Conservation (phyloP, 768 basidiomycete genomes). For the Psilocybe sp. region DNA sequence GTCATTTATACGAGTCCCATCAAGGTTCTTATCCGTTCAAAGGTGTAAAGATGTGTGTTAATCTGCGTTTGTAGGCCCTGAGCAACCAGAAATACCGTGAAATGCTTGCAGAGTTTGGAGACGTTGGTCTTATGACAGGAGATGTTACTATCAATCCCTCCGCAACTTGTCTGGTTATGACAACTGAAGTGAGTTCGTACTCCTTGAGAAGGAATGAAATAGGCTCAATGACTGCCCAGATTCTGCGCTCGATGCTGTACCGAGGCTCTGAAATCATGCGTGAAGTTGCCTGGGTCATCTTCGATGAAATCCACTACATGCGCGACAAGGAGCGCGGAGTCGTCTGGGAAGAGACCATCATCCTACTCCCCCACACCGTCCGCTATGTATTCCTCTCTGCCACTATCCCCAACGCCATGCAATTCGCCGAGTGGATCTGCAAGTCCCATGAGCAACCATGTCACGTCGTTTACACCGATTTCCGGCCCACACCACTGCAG, state of each 20-base stretch:
- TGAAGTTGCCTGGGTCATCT: conserved; percentile 99
- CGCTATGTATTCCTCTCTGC: conserved; percentile 99
- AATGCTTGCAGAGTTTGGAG: conserved; percentile 94
- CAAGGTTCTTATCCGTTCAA: conserved; percentile 65
- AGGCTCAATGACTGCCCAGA: conserved; percentile 46
- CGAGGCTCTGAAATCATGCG: conserved; percentile 99
- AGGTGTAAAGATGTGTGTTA: conserved; percentile 18
- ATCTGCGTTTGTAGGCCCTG: conserved; percentile 62
- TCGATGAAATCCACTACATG: conserved; percentile 99
- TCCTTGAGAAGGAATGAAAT: not conserved
- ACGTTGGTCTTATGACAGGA: conserved; percentile 98
- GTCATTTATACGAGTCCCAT: conserved; percentile 99
- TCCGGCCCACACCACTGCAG: conserved; percentile 95
- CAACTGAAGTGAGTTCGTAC: conserved; percentile 76
- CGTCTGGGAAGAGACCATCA: conserved; percentile 99
- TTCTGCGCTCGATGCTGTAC: conserved; percentile 97
- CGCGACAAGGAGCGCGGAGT: conserved; percentile 98
- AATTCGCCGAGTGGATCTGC: conserved; percentile 99
- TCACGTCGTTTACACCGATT: conserved; percentile 99
- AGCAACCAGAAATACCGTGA: conserved; percentile 99
- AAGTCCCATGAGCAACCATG: conserved; percentile 97
- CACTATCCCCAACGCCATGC: conserved; percentile 99
- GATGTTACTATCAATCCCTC: conserved; percentile 99
- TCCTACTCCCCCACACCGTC: conserved; percentile 92
- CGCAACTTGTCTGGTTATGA: conserved; percentile 98